Conservation (phyloP, 176 grass and related monocot genomes). For the Triticum monococcum region DNA sequence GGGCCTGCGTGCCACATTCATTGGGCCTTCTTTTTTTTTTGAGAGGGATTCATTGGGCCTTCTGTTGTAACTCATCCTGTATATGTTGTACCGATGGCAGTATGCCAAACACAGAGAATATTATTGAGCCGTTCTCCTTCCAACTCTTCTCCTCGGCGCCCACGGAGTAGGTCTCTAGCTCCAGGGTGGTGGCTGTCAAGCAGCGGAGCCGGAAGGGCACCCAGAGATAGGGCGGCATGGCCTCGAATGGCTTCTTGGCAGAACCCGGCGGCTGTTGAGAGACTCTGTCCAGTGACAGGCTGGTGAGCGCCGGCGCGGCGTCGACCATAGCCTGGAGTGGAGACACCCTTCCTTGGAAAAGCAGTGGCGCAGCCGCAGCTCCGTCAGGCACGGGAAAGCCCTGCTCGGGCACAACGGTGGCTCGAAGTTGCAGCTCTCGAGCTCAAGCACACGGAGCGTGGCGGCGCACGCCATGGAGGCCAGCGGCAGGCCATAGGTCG, state of each 20-base stretch:
- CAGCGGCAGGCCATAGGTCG: background rate
- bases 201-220: background rate
- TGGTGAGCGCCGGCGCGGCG: background rate
- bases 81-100: too few relatives aligned
- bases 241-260: background rate
- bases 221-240: background rate
- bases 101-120: too few relatives aligned
- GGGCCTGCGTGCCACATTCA: too few relatives aligned
- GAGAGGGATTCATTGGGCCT: too few relatives aligned
- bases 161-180: too few relatives aligned
- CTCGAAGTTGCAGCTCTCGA: background rate
- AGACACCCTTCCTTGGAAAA: background rate
- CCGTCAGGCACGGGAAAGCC: background rate
- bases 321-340: constrained; percentile 9
- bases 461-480: background rate
- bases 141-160: background rate
- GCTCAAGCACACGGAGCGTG: background rate
- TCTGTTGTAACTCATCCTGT: too few relatives aligned
- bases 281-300: background rate
- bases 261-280: background rate
- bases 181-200: background rate
- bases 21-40: too few relatives aligned
- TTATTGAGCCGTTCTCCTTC: too few relatives aligned
- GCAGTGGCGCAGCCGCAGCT: background rate
- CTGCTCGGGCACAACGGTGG: background rate